phyloP scores from a whole-genome alignment of 345 rosid genomes.

The Cardamine resedifolia region DNA sequence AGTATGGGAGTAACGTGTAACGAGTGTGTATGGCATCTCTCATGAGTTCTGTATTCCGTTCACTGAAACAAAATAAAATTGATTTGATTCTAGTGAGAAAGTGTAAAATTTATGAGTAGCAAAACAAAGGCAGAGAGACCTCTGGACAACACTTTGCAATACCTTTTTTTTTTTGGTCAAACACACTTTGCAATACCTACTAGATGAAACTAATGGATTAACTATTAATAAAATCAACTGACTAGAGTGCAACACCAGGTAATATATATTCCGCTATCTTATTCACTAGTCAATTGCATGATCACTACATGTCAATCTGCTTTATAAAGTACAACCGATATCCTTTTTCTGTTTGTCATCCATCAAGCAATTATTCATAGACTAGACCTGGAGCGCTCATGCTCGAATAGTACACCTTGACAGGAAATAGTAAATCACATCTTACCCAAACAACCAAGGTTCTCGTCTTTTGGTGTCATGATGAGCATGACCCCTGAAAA shows the following conservation, averaged over 20 bases:
- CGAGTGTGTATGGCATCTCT: constrained; percentile 90
- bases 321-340: background rate
- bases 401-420: background rate
- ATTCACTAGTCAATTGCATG: background rate
- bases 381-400: background rate
- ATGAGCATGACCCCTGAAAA: constrained; percentile 98
- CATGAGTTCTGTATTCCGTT: constrained; percentile 75
- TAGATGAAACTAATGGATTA: background rate
- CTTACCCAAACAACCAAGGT: constrained; percentile 98
- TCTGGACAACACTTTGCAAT: constrained; percentile 1
- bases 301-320: background rate
- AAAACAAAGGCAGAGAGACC: constrained; percentile 12
- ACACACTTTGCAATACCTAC: constrained; percentile 8
- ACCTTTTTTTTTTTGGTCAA: no score
- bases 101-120: background rate
- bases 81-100: background rate
- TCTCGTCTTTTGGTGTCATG: constrained; percentile 97
- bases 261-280: background rate
- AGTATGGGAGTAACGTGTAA: constrained; percentile 84
- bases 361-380: background rate
- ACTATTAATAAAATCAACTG: background rate
- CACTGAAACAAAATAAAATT: constrained; percentile 50
- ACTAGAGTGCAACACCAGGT: background rate
- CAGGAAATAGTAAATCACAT: background rate
- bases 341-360: background rate